Base-by-base conservation (phyloP, 306 rosid genomes). In the Sesbania bispinosa region DNA sequence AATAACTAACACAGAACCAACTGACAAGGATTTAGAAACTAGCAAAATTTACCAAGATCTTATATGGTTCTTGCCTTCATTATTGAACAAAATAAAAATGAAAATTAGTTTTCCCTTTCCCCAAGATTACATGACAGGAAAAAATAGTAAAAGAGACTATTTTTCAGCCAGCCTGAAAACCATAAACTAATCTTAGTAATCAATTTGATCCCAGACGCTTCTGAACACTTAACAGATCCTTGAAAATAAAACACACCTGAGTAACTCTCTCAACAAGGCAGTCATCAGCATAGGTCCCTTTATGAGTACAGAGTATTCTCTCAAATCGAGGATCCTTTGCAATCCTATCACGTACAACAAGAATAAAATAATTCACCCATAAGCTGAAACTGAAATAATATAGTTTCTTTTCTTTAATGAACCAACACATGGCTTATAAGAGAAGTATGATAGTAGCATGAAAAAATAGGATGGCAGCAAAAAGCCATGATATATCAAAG, bases 281-380 rank as follows among this genome's bases (percentile, higher is more conserved):
- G 69, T 90, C 97, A 83, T 90, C 98, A 8, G 96, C 97, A 77
- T 94, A 94, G 4, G 95, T 90, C 75, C 98, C 98, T 76, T 83
- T 90, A 41, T 94, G 98, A 63, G 79, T 80, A 67, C 98, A 91
- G 7, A 82, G 86, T 50, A 90, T 62, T 81, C 96, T 94, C 83
- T 90, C 85, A 79, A 94, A 90, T 70, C 95, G 95, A 26, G 97
- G 96, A 80, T 87, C 96, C 84, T 94, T 94, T 0, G 98, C 97
- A 83, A 94, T 94, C 87, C 97, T 94, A 81, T 53, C 58, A 66
- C 14, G 32, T 19, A 13, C 7, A 57, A 32, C 64, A 57, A 30
- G 7, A 33, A 77, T 41, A 14, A 68, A 41, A 36, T 73, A 33
- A n/a, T n/a, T n/a, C n/a, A n/a, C 19, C 39, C 54, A 30, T 52